Evolutionary conservation across 2,329 filamentous ascomycete genomes (phyloP).

Genomic region (Cladosporium velox): DNA sequence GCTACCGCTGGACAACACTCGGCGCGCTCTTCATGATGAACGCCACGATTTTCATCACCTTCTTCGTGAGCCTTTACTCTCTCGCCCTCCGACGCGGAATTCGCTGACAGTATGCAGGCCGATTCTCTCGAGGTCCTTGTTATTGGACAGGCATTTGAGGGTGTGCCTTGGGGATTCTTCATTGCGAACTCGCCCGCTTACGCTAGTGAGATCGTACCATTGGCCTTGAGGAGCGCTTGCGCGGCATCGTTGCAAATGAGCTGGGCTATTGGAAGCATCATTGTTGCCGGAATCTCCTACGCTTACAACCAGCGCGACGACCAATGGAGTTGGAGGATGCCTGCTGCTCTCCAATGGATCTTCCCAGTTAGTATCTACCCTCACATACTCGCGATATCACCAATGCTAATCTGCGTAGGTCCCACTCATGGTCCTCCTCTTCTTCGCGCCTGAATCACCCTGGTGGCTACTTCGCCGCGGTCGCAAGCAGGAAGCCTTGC

Average conservation of each 20-base stretch:
- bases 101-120: constrained; percentile 33
- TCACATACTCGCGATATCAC: constrained; percentile 45
- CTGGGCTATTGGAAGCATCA: constrained; percentile 76
- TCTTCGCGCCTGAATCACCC: constrained; percentile 64
- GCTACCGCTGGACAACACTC: constrained; percentile 61
- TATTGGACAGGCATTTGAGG: constrained; percentile 57
- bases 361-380: constrained; percentile 57
- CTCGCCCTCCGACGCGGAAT: not conserved
- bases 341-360: constrained; percentile 76
- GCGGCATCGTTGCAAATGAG: constrained; percentile 77
- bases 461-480: constrained; percentile 72
- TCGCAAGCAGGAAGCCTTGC: constrained; percentile 65
- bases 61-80: constrained; percentile 43
- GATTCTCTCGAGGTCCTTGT: constrained; percentile 48
- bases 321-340: constrained; percentile 69
- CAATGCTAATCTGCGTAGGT: constrained; percentile 7
- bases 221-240: constrained; percentile 69
- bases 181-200: constrained; percentile 63
- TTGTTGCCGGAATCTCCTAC: constrained; percentile 71
- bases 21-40: constrained; percentile 56
- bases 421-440: constrained; percentile 66
- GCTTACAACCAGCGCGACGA: constrained; percentile 65
- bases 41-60: constrained; percentile 59
- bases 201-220: constrained; percentile 65
- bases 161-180: constrained; percentile 60